Base-by-base conservation (phyloP, 257 asterid genomes). In the Solanum tarijense region DNA sequence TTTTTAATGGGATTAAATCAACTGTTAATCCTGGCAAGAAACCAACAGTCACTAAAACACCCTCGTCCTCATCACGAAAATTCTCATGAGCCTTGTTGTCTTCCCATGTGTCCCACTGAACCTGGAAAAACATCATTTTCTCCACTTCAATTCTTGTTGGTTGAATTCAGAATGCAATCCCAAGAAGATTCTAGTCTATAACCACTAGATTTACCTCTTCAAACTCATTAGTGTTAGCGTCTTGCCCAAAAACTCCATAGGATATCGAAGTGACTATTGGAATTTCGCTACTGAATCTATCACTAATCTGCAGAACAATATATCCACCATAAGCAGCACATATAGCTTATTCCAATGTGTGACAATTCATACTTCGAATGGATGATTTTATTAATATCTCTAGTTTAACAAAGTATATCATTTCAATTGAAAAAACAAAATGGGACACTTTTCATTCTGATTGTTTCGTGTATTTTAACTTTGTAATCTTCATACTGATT, bases 11-110 rank as follows among this genome's bases (percentile, higher is more conserved):
- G 89, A 95, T 84, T 89, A 93, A 88, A 87, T 88, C 88, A 88
- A 91, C 90, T 91, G 88, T 94, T 58, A 96, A 79, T 62, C 98
- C 98, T 0, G 99, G 96, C 46, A 96, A 89, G 87, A 91, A 93
- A 81, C 99, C 98, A 85, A 96, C 92, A 38, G 96, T 94, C 90
- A 96, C 71, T 84, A 92, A 75, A 76, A 96, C 91, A 84, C 97
- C 99, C 35, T 79, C 43, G 39, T 86, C 89, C 72, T 35, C 90
- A 88, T 62, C 14, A 85, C 21, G 90, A 84, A 32, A 6, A 83
- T 86, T 81, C n/a, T 46, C 88, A 86, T 84, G 86, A 27, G 85
- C 66, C 52, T 91, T 94, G 23, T 90, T 91, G 88, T 83, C 89
- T 69, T 89, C 93, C 21, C 89, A 82, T 73, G 88, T 81, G 86